Conservation (phyloP, 805 yeast species). For the Debaryomyces hansenii region DNA sequence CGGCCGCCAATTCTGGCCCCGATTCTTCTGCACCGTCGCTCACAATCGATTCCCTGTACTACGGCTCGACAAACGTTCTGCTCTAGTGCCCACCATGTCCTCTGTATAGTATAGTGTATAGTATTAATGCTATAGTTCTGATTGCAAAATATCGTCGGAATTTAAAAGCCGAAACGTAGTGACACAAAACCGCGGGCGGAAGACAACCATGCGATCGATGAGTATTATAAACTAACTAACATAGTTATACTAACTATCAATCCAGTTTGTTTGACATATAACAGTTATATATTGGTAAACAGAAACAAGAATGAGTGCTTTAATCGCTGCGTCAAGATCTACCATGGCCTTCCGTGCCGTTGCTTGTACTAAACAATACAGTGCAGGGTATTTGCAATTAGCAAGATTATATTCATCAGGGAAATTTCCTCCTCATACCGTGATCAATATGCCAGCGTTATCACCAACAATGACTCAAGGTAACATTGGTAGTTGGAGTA, state of each 20-base stretch:
- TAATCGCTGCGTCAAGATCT: conserved; percentile 35
- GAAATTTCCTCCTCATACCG: conserved; percentile 76
- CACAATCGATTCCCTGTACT: conserved; percentile 4
- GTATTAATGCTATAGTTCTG: not conserved
- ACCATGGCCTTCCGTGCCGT: conserved; percentile 21
- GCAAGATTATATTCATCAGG: conserved; percentile 44
- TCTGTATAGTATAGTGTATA: not conserved
- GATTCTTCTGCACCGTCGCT: not conserved
- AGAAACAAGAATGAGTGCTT: conserved; percentile 29
- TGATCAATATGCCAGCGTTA: conserved; percentile 96
- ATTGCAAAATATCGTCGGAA: conserved; percentile 13
- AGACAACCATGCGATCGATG: conserved; percentile 27
- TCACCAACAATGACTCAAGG: conserved; percentile 99
- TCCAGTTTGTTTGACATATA: not conserved
- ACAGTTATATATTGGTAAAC: not conserved
- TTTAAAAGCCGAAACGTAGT: conserved; percentile 17
- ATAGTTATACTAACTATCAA: too few species aligned
- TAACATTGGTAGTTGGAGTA: conserved; percentile 85
- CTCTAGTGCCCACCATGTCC: not conserved
- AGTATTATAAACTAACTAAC: not conserved
- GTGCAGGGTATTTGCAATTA: conserved; percentile 25
- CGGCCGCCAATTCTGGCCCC: not conserved
- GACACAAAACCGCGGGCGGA: conserved; percentile 17
- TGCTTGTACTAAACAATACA: conserved; percentile 15
- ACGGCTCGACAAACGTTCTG: conserved; percentile 5